Evolutionary conservation across 768 basidiomycete genomes (phyloP).

Genomic region (Asterophora lycoperdoides): DNA sequence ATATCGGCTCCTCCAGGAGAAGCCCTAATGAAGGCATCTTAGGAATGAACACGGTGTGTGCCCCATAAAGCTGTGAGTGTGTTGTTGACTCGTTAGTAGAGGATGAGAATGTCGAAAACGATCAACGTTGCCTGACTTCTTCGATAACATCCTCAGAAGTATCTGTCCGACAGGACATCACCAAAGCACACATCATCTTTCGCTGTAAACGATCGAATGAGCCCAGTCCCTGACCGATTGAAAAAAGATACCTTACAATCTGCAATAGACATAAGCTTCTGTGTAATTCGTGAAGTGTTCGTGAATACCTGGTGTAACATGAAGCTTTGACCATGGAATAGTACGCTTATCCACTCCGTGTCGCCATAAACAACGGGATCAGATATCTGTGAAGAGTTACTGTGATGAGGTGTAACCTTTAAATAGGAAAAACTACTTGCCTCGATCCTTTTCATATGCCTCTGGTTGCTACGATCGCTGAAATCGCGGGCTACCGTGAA

Average conservation of each 20-base stretch:
- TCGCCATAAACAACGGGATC: conserved; percentile 88
- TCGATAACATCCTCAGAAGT: conserved; percentile 74
- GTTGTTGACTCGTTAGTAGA: neutral
- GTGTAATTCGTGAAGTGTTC: neutral
- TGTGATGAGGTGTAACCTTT: neutral
- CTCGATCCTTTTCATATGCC: conserved; percentile 87
- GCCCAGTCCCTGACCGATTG: neutral
- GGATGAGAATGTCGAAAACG: neutral
- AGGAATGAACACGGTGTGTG: conserved; percentile 75
- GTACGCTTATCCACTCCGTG: conserved; percentile 92
- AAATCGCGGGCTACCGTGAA: conserved; percentile 90
- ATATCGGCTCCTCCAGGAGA: conserved; percentile 83
- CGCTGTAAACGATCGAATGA: conserved; percentile 50
- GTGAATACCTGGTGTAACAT: conserved; percentile 94
- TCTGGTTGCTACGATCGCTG: conserved; percentile 72
- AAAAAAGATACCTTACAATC: conserved; percentile 40
- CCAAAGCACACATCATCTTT: conserved; percentile 91
- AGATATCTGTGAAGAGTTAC: conserved; percentile 44
- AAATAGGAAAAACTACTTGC: conserved; percentile 32
- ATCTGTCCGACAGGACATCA: conserved; percentile 72
- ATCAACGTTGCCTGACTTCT: conserved; percentile 41
- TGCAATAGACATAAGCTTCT: conserved; percentile 17
- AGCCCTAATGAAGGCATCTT: conserved; percentile 96
- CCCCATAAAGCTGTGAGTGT: conserved; percentile 62
- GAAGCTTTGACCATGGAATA: conserved; percentile 96